Evolutionary conservation across 257 asterid genomes (phyloP), one percentile per base, ranked within the genome.

Genomic region (Mentha longifolia): DNA sequence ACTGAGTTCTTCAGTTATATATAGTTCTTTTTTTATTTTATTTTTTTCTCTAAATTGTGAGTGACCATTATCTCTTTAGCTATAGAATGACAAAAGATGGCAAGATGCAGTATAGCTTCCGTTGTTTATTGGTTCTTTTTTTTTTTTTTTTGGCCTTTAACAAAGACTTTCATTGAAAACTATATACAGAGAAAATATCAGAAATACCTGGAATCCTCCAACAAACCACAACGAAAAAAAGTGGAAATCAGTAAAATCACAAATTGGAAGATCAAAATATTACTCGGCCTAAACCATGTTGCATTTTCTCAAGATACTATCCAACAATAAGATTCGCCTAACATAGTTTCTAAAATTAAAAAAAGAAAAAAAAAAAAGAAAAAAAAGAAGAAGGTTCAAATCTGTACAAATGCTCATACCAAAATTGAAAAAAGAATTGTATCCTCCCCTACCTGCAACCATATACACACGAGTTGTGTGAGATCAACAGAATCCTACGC

Each of bases 361-460:
- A 22, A 22, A 22, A 22, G n/a, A n/a, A 22, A 22, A 22, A 22
- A 22, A 22, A 22, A n/a, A n/a, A n/a, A n/a, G n/a, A n/a, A n/a
- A n/a, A n/a, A n/a, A n/a, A n/a, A n/a, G n/a, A 14, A 51, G 19
- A 42, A 16, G 82, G 64, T 61, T 67, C 52, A 37, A 69, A 33
- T 74, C 70, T 78, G 76, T 74, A 78, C 82, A 74, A 69, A 16
- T 39, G 41, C 66, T 56, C 28, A 37, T 41, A 9, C 65, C 76
- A 62, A 67, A 78, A 78, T 64, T 68, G 73, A 22, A 55, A 30
- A 64, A 77, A 68, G 79, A 76, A 80, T 73, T 43, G 46, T 7
- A 8, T 25, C 62, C 41, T 13, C 63, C 4, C 12, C 56, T 16
- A 50, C 56, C 63, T 57, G 63, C 42, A 57, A 71, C 8, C 50